phyloP scores from a whole-genome alignment of 805 yeast species.

The Suhomyces tanzawaensis region DNA sequence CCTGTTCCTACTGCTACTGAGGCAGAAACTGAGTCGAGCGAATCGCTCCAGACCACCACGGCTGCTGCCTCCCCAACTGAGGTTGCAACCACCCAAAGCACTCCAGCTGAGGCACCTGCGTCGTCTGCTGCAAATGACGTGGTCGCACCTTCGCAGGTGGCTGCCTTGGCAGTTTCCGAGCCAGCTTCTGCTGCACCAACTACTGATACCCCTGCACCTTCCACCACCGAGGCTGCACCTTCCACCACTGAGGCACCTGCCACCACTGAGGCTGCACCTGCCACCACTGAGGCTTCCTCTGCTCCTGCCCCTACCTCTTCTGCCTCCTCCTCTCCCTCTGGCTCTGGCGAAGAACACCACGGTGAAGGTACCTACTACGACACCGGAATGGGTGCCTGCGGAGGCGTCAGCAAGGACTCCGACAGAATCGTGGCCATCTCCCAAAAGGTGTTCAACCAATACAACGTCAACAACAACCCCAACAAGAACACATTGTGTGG shows the following conservation, averaged over 20 bases:
- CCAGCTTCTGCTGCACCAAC: slow-evolving; percentile 8
- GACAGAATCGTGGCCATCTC: slow-evolving; percentile 57
- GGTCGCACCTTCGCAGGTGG: not conserved
- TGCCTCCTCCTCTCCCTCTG: slow-evolving; percentile 6
- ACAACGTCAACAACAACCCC: slow-evolving; percentile 32
- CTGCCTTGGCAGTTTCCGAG: too few species aligned
- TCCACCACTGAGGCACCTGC: slow-evolving; percentile 7
- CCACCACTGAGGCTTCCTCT: slow-evolving; percentile 11
- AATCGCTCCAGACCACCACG: not conserved
- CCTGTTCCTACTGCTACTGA: slow-evolving; percentile 10
- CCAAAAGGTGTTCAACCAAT: slow-evolving; percentile 36
- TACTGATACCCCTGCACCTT: slow-evolving; percentile 14
- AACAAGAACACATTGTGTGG: slow-evolving; percentile 54
- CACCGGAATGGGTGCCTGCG: slow-evolving; percentile 56
- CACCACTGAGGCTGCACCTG: slow-evolving; percentile 1
- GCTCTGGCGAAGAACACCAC: slow-evolving; percentile 15
- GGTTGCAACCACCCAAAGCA: slow-evolving; percentile 1
- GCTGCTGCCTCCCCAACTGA: slow-evolving; percentile 1
- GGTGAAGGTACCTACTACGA: slow-evolving; percentile 53
- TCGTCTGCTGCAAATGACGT: not conserved
- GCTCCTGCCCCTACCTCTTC: slow-evolving; percentile 16
- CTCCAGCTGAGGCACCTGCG: slow-evolving; percentile 2
- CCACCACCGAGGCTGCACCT: slow-evolving; percentile 13
- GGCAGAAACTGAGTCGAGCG: slow-evolving; percentile 6
- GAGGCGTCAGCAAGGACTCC: slow-evolving; percentile 40